Percentiles rank a stretch among this genome's conserved stretches.
These are phyloP conservation scores for Cryptococcus sp. DNA, from an alignment of 1,284 basidiomycete genomes.

Conservation along the genomic window DNA sequence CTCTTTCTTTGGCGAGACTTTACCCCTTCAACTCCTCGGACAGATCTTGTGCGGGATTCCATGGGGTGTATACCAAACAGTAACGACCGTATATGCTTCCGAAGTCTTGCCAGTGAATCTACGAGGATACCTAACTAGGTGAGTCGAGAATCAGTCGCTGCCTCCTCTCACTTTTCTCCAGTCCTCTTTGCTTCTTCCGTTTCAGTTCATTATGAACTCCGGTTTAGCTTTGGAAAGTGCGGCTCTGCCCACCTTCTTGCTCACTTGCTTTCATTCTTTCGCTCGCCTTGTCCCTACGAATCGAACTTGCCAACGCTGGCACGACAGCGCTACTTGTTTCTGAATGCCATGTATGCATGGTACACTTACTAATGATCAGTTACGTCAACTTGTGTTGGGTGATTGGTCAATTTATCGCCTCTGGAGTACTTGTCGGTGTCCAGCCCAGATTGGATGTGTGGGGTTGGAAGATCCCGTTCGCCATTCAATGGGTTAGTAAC, in stretches of 20 bases:
- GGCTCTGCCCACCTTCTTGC: no score
- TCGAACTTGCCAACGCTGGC: no score
- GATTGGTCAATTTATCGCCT: conserved; percentile 38
- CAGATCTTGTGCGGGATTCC: conserved; percentile 39
- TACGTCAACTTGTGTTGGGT: conserved; percentile 47
- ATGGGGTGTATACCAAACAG: conserved; percentile 17
- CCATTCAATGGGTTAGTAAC: conserved; percentile 46
- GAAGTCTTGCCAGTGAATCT: conserved; percentile 25
- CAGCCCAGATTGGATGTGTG: not conserved
- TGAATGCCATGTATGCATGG: no score
- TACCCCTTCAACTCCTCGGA: conserved; percentile 28
- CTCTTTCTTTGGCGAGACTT: conserved; percentile 34
- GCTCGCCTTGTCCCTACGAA: no score
- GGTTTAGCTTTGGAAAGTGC: no score
- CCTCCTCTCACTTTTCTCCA: no score
- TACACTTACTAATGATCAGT: conserved; percentile 38
- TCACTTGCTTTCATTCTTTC: no score
- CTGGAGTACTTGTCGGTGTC: conserved; percentile 27
- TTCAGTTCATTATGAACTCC: no score
- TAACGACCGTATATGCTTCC: conserved; percentile 20
- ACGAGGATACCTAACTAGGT: conserved; percentile 14
- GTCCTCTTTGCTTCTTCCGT: no score
- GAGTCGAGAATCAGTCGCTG: no score
- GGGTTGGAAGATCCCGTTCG: conserved; percentile 41
- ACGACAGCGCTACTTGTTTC: no score